Base-by-base conservation (phyloP, 306 rosid species). In the Morella rubra region DNA sequence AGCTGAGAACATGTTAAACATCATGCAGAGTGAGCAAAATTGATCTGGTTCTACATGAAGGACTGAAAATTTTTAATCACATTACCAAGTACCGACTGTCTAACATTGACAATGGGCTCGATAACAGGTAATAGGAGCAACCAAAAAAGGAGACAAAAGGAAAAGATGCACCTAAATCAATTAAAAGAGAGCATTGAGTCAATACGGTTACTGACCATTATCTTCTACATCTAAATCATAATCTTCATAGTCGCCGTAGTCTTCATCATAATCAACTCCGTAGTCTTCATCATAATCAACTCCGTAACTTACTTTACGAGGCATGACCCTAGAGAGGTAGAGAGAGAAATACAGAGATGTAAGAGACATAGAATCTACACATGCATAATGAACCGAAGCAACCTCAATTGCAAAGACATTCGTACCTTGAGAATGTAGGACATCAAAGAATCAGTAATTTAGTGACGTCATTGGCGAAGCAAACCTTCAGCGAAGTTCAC, bases 301-400 rank as follows among this genome's bases (percentile, higher is more conserved):
- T 68, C 92, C 92, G 9, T 85, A 79, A 71, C 74, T 88, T 46
- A 78, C 85, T 82, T 95, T 92, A n/a, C 83, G 99, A 83, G 99
- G 97, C 99, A 95, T 95, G 81, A 71, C 79, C 76, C 79, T 75
- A 82, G 53, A 42, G 64, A 65, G 47, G 45, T 77, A 79, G 72
- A 20, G 6, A 9, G 42, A 71, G 27, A 5, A 62, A 40, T 74
- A 44, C 66, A 51, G 7, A 76, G 5, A 76, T 13, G 73, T 3
- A 51, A 37, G 41, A 41, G 22, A 32, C 37, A 32, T 32, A 32
- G 3, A 32, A 32, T 32, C 37, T 32, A 32, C 37, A 32, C 3
- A 32, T 32, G 37, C 37, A 32, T 32, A 32, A 32, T 32, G 46
- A 27, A 65, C 46, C 59, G 62, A 71, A 60, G 58, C 61, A 75